A percentile compares a stretch with the other conserved stretches of the same genome.
phyloP scores from a whole-genome alignment of 2,329 filamentous ascomycete genomes.

The Ceratocystis papillata region DNA sequence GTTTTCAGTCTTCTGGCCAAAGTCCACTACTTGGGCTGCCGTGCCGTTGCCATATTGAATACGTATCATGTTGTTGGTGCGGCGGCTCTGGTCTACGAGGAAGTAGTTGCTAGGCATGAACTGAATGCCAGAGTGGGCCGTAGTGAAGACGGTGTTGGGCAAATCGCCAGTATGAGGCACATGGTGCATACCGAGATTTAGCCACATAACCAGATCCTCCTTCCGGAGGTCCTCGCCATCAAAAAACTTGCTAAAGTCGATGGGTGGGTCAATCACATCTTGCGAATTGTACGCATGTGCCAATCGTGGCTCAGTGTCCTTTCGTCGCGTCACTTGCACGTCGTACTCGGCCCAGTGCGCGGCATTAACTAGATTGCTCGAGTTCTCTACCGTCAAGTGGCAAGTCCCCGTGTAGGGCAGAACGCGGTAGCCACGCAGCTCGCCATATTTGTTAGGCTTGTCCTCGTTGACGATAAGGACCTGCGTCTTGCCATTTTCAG shows the following conservation, averaged over 20 bases:
- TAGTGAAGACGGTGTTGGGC: constrained; percentile 31
- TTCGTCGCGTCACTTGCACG: constrained; percentile 37
- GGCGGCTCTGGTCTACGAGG: constrained; percentile 22
- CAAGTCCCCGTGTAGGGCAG: constrained; percentile 31
- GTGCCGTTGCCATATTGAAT: constrained; percentile 33
- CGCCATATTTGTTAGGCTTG: constrained; percentile 38
- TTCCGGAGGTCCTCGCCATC: constrained; percentile 25
- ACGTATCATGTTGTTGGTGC: constrained; percentile 32
- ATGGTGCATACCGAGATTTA: constrained; percentile 48
- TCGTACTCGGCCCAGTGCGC: constrained; percentile 36
- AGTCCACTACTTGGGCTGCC: constrained; percentile 29
- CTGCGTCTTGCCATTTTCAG: constrained; percentile 36
- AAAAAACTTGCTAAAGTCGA: constrained; percentile 40
- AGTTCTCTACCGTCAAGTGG: constrained; percentile 38
- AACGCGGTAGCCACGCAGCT: constrained; percentile 39
- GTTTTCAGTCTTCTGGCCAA: constrained; percentile 30
- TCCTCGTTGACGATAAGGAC: constrained; percentile 39
- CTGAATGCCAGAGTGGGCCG: constrained; percentile 30
- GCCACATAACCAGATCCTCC: constrained; percentile 40
- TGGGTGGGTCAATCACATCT: constrained; percentile 34
- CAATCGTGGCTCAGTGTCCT: constrained; percentile 34
- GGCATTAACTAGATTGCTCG: constrained; percentile 34
- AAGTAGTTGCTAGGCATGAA: constrained; percentile 32
- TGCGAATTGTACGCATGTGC: constrained; percentile 33
- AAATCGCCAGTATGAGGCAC: constrained; percentile 38